Evolutionary conservation across 2,329 filamentous ascomycete genomes (phyloP), one percentile per base, ranked within the genome.

Genomic region (Fusarium haematococcum): DNA sequence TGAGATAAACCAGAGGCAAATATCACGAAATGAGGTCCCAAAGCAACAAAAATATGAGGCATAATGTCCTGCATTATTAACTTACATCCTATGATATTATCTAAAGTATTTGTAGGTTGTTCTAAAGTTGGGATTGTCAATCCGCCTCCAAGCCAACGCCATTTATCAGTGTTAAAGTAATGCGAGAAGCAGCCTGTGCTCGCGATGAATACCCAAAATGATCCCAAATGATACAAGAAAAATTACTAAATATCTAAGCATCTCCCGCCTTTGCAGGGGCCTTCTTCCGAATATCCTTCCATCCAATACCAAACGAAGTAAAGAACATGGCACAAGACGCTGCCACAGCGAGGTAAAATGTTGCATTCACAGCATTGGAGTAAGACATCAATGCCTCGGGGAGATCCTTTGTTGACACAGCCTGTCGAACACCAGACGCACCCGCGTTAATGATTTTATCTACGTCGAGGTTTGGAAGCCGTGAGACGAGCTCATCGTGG

Each of bases 261-360:
- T 79, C 74, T 18, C 63, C 69, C 18, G 58, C 37, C 13, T 63
- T 58, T 3, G 32, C 59, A 33, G 62, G 50, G 7, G 74, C 65
- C 72, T 81, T 82, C 73, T 84, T 83, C 37, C 85, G 82, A 39
- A 88, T 80, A 71, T 85, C 84, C 13, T 82, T 82, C 82, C 85
- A 87, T 0, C 87, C 87, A 75, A 88, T 82, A 0, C 85, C 86
- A 74, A 83, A 85, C 1, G 81, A 77, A 2, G 82, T 77, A 1
- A 84, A 27, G 25, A 87, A 82, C 39, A 77, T 74, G 3, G 61
- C 69, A 13, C 70, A 78, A 3, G 79, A 78, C n/a, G 82, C 61
- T 0, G 79, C 83, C 2, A 81, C 78, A 6, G 80, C 79, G 25
- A 78, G 74, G 39, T 80, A 78, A 57, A 83, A 81, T 1, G 78